Conservation (phyloP, 2,329 filamentous ascomycete species). For the Beauveria varroae region DNA sequence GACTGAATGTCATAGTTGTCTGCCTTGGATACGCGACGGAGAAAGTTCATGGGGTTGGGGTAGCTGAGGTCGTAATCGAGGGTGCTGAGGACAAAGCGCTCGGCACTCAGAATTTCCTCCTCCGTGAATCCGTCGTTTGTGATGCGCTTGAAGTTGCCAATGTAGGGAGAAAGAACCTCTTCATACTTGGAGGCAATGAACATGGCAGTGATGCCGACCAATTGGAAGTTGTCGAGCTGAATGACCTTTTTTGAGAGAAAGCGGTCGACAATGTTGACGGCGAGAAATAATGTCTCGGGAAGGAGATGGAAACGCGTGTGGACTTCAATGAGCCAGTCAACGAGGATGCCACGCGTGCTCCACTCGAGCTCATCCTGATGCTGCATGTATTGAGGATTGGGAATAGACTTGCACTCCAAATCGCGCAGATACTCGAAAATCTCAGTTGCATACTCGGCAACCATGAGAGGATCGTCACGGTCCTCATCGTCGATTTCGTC, state of each 20-base stretch:
- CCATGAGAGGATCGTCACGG: constrained; percentile 90
- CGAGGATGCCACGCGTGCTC: constrained; percentile 95
- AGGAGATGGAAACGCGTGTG: constrained; percentile 94
- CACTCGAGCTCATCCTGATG: constrained; percentile 93
- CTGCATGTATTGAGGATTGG: constrained; percentile 91
- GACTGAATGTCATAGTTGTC: constrained; percentile 99
- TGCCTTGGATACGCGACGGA: constrained; percentile 96
- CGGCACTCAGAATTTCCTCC: constrained; percentile 92
- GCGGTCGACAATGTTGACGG: constrained; percentile 96
- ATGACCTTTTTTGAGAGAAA: constrained; percentile 95
- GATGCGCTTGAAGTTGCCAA: constrained; percentile 94
- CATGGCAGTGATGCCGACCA: constrained; percentile 97
- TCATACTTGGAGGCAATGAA: constrained; percentile 99
- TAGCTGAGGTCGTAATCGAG: constrained; percentile 97
- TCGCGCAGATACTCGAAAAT: constrained; percentile 95
- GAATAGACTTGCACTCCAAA: constrained; percentile 69
- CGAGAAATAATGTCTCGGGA: constrained; percentile 91
- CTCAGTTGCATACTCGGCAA: constrained; percentile 91
- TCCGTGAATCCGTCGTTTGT: constrained; percentile 95
- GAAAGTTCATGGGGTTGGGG: constrained; percentile 99
- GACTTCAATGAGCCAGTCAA: constrained; percentile 98
- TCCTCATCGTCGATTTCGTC: constrained; percentile 76
- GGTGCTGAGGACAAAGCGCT: constrained; percentile 84
- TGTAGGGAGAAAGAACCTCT: constrained; percentile 92
- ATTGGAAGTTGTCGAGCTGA: constrained; percentile 88